A percentile compares a stretch with the other conserved stretches of the same genome.
Evolutionary conservation across 2,329 filamentous ascomycete genomes (phyloP).

Genomic region (Xylariales sp.): DNA sequence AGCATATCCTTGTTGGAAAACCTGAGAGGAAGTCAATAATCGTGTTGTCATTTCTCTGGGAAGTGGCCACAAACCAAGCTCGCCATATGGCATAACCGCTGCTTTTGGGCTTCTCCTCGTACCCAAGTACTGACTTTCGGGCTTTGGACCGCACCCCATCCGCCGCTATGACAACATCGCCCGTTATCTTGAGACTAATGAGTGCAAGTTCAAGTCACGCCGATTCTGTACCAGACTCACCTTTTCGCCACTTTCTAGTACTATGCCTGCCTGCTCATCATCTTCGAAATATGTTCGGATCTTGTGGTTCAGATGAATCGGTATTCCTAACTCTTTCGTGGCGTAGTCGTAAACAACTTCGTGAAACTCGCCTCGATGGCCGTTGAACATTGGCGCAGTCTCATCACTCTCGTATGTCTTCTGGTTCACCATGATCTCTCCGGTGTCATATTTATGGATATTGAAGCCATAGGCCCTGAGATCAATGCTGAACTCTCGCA

Average conservation of each 20-base stretch:
- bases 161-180: conserved; percentile 48
- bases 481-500: conserved; percentile 49
- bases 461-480: conserved; percentile 51
- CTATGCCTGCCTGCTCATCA: conserved; percentile 18
- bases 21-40: conserved; percentile 21
- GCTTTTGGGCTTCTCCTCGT: conserved; percentile 46
- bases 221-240: conserved; percentile 21
- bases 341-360: conserved; percentile 55
- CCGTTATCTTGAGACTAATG: conserved; percentile 27
- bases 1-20: conserved; percentile 48
- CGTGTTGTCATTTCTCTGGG: neutral
- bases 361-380: conserved; percentile 57
- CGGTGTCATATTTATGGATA: conserved; percentile 57
- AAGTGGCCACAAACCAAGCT: conserved; percentile 38
- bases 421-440: conserved; percentile 57
- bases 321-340: conserved; percentile 47
- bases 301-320: conserved; percentile 47
- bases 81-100: conserved; percentile 49
- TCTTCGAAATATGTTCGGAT: conserved; percentile 53
- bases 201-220: conserved; percentile 9
- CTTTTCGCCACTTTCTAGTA: conserved; percentile 4
- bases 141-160: conserved; percentile 52
- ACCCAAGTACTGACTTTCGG: conserved; percentile 44
- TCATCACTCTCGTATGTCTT: conserved; percentile 35
- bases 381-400: conserved; percentile 53